Percentiles rank a stretch among this genome's conserved stretches.
Conservation (phyloP, 495 filamentous ascomycete genomes). For the Pseudomonodictys pantanalensis region DNA sequence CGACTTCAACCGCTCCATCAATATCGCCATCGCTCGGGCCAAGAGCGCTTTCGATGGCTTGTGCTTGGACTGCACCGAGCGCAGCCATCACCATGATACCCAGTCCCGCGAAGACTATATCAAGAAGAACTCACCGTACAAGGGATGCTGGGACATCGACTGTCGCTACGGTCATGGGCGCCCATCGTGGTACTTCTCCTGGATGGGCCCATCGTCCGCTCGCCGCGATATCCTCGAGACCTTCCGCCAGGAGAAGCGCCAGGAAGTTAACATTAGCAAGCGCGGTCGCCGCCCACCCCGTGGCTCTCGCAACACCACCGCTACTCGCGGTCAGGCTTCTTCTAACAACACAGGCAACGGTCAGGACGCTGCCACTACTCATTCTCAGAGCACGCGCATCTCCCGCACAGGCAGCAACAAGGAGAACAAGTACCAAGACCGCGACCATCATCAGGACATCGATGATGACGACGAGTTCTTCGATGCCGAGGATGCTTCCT, state of each 20-base stretch:
- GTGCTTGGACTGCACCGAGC: neutral
- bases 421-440: neutral
- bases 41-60: neutral
- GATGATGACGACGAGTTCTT: constrained; percentile 17
- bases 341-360: neutral
- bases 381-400: too few species aligned
- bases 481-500: constrained; percentile 5
- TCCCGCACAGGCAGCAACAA: neutral
- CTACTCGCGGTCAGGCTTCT: neutral
- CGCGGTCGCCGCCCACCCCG: neutral
- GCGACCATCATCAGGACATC: neutral
- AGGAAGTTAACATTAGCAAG: neutral
- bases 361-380: too few species aligned
- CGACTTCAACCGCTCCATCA: constrained; percentile 5
- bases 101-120: neutral
- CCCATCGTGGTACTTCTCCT: neutral
- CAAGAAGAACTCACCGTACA: neutral
- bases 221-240: neutral
- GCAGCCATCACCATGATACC: neutral
- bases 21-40: neutral
- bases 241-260: neutral
- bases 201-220: constrained; percentile 1
- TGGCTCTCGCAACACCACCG: neutral
- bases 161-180: constrained; percentile 5
- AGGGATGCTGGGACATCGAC: constrained; percentile 2